These are phyloP conservation scores for Amesomyces nigricolor DNA, from an alignment of 2,329 filamentous ascomycete species.

Conservation along the genomic window DNA sequence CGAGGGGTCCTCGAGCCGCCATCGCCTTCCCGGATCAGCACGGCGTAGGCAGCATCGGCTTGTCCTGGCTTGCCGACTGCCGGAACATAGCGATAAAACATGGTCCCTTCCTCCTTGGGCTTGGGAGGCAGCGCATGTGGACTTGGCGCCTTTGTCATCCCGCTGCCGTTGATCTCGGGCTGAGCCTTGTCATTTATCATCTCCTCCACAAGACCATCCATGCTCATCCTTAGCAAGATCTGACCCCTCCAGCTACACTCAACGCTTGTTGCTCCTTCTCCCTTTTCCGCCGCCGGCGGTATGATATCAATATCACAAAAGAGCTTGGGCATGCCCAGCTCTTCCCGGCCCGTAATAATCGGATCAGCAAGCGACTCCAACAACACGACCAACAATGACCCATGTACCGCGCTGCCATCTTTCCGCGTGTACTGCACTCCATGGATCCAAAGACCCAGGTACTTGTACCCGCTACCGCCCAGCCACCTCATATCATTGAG, in stretches of 20 bases:
- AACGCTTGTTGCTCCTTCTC: background rate
- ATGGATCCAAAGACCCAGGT: conserved; percentile 57
- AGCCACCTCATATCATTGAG: conserved; percentile 54
- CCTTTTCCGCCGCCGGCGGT: no score
- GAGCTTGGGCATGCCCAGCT: conserved; percentile 57
- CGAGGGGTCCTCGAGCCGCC: conserved; percentile 30
- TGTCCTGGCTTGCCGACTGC: conserved; percentile 45
- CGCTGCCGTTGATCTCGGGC: background rate
- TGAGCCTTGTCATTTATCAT: background rate
- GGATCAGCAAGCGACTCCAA: conserved; percentile 56
- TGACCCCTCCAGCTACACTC: conserved; percentile 3
- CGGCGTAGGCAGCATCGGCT: conserved; percentile 50
- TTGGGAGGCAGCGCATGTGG: background rate
- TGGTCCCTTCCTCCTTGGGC: background rate
- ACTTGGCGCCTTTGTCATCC: background rate
- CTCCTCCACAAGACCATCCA: background rate
- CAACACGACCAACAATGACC: conserved; percentile 51
- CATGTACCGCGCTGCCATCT: conserved; percentile 42
- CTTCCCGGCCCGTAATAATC: conserved; percentile 54
- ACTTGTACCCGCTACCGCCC: conserved; percentile 52
- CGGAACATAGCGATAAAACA: conserved; percentile 51
- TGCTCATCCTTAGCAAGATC: background rate
- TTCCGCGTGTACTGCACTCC: conserved; percentile 51
- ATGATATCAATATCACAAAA: conserved; percentile 46
- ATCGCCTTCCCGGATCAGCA: conserved; percentile 33